A percentile compares a stretch with the other conserved stretches of the same genome.
Conservation (phyloP, 2,329 filamentous ascomycete genomes). For the Elsinoe arachidis region DNA sequence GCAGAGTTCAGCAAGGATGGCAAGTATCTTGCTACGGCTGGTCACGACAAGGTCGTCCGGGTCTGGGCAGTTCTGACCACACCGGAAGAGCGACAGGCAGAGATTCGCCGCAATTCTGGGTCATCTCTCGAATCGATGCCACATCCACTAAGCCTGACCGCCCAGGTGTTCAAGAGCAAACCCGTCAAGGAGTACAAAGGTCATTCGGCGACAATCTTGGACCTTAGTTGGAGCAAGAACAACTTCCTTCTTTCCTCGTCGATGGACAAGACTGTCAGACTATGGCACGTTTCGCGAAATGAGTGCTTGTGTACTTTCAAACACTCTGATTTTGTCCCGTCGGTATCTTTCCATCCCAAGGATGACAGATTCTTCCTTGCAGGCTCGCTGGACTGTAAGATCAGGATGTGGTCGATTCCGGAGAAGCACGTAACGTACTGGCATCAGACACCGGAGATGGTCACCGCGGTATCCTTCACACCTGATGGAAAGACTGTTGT, state of each 20-base stretch:
- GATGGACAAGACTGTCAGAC: constrained; percentile 92
- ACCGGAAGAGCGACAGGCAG: constrained; percentile 63
- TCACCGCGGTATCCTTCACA: constrained; percentile 88
- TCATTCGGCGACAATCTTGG: constrained; percentile 77
- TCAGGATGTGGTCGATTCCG: constrained; percentile 92
- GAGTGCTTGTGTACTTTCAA: constrained; percentile 92
- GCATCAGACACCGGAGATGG: constrained; percentile 69
- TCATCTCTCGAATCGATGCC: constrained; percentile 27
- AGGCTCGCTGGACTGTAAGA: constrained; percentile 78
- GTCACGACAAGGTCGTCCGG: constrained; percentile 75
- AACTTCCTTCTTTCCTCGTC: constrained; percentile 92
- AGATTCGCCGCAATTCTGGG: constrained; percentile 61
- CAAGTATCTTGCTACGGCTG: constrained; percentile 81
- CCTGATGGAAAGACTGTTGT: constrained; percentile 87
- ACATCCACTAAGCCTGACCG: constrained; percentile 48
- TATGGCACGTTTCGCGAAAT: constrained; percentile 80
- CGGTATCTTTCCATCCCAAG: constrained; percentile 84
- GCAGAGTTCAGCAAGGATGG: constrained; percentile 90
- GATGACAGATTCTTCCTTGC: constrained; percentile 97
- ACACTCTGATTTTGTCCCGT: constrained; percentile 90
- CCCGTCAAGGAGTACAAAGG: constrained; percentile 72
- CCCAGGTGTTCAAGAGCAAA: constrained; percentile 78
- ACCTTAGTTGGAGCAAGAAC: constrained; percentile 98
- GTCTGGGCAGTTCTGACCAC: constrained; percentile 85
- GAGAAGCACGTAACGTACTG: constrained; percentile 88